phyloP scores from a whole-genome alignment of 1,284 basidiomycete genomes.

The Lentinus polychrous region DNA sequence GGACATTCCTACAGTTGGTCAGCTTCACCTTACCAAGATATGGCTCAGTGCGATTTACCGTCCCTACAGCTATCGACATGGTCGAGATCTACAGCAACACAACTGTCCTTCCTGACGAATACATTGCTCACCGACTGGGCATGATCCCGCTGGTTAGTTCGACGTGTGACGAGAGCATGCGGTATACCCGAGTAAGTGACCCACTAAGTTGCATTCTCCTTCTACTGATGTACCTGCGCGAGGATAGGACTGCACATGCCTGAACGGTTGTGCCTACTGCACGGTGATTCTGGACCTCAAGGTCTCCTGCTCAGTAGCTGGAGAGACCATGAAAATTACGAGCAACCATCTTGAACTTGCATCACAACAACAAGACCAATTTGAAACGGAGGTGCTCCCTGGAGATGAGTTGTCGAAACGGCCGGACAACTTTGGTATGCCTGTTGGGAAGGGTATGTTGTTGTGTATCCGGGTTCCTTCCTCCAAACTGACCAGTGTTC shows the following conservation, averaged over 20 bases:
- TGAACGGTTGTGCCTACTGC: conserved; percentile 74
- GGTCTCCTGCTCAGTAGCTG: conserved; percentile 57
- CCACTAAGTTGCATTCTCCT: background rate
- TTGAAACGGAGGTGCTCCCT: conserved; percentile 30
- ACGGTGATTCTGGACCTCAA: conserved; percentile 73
- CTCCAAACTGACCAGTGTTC: conserved; percentile 3
- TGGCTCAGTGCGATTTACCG: background rate
- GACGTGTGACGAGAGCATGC: conserved; percentile 80
- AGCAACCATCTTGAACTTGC: conserved; percentile 70
- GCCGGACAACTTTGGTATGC: conserved; percentile 74
- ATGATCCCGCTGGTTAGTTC: conserved; percentile 88
- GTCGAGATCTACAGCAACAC: conserved; percentile 93
- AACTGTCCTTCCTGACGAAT: conserved; percentile 94
- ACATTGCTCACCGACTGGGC: conserved; percentile 93
- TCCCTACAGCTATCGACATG: conserved; percentile 82
- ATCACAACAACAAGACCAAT: conserved; percentile 32
- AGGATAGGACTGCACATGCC: conserved; percentile 78
- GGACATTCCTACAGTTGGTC: conserved; percentile 91
- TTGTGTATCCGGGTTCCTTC: background rate
- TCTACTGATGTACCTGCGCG: conserved; percentile 5
- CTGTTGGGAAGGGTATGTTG: conserved; percentile 74
- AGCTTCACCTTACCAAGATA: conserved; percentile 24
- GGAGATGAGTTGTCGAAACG: conserved; percentile 72
- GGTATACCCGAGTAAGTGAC: conserved; percentile 70
- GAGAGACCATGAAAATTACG: conserved; percentile 74